phyloP scores from a whole-genome alignment of 768 basidiomycete genomes.

The Mrakia gelida region DNA sequence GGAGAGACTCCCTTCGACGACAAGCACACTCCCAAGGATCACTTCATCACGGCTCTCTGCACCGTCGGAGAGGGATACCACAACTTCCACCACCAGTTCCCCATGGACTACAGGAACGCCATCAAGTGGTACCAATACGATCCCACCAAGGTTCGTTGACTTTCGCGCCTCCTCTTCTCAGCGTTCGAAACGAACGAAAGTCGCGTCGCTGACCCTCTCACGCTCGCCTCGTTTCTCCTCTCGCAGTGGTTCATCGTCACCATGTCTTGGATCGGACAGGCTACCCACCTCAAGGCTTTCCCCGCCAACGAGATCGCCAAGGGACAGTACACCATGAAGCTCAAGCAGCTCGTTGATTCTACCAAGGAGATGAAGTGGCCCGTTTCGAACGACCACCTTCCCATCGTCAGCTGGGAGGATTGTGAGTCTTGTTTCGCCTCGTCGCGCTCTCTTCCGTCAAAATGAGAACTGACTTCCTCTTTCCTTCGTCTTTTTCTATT shows the following conservation, averaged over 20 bases:
- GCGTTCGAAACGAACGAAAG: too few species aligned
- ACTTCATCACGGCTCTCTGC: conserved; percentile 78
- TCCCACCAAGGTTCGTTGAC: conserved; percentile 58
- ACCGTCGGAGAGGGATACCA: conserved; percentile 97
- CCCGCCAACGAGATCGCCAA: conserved; percentile 85
- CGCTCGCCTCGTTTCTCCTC: too few species aligned
- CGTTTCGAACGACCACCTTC: conserved; percentile 65
- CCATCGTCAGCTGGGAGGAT: conserved; percentile 79
- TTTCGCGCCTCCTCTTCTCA: too few species aligned
- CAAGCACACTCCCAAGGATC: conserved; percentile 89
- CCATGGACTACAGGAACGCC: conserved; percentile 95
- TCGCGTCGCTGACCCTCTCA: too few species aligned
- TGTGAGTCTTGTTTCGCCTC: conserved; percentile 52
- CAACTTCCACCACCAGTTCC: conserved; percentile 90
- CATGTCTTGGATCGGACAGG: conserved; percentile 63
- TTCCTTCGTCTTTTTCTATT: not conserved
- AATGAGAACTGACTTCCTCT: too few species aligned
- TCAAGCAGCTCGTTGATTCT: conserved; percentile 75
- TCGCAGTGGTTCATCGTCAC: conserved; percentile 69
- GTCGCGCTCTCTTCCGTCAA: not conserved
- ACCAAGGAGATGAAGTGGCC: conserved; percentile 79
- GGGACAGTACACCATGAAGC: conserved; percentile 88
- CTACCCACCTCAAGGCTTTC: conserved; percentile 76
- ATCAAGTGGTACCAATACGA: conserved; percentile 90
- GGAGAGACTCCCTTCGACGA: conserved; percentile 90